Conservation (phyloP, 768 basidiomycete genomes). For the Leccinum uliginosum region DNA sequence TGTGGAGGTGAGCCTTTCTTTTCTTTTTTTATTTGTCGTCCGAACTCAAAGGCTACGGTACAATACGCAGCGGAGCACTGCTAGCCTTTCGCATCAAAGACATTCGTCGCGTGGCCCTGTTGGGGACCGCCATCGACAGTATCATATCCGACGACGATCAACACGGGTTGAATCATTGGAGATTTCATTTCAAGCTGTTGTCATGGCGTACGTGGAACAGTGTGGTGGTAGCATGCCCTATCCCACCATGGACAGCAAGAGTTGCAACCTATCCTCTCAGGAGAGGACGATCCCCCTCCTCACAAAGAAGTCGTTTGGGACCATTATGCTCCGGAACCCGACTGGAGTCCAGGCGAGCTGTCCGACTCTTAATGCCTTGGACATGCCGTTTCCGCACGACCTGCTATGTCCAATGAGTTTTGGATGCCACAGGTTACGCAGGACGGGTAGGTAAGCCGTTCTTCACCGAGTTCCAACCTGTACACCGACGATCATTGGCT, state of each 20-base stretch:
- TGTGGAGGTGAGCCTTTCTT: too few species aligned
- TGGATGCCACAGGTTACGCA: slow-evolving; percentile 87
- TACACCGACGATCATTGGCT: not conserved
- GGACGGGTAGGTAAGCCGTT: slow-evolving; percentile 69
- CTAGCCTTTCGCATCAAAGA: too few species aligned
- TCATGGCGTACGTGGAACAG: too few species aligned
- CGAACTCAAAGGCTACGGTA: too few species aligned
- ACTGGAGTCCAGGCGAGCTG: slow-evolving; percentile 38
- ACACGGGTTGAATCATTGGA: too few species aligned
- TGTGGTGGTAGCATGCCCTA: slow-evolving; percentile 58
- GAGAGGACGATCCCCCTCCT: slow-evolving; percentile 7
- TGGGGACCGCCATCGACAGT: too few species aligned
- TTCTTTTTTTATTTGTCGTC: too few species aligned
- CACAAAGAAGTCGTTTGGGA: slow-evolving; percentile 19
- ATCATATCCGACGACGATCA: too few species aligned
- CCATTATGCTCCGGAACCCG: slow-evolving; percentile 36
- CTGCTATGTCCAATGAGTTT: slow-evolving; percentile 60
- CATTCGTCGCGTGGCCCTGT: too few species aligned
- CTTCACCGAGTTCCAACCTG: not conserved
- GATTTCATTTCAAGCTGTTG: too few species aligned
- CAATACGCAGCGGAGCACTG: too few species aligned
- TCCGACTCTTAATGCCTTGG: slow-evolving; percentile 34
- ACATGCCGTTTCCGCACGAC: slow-evolving; percentile 24
- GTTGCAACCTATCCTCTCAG: slow-evolving; percentile 12
- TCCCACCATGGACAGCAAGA: slow-evolving; percentile 25